These are phyloP conservation scores for Ensete glaucum DNA, from an alignment of 176 grass and related monocot species.

Conservation along the genomic window DNA sequence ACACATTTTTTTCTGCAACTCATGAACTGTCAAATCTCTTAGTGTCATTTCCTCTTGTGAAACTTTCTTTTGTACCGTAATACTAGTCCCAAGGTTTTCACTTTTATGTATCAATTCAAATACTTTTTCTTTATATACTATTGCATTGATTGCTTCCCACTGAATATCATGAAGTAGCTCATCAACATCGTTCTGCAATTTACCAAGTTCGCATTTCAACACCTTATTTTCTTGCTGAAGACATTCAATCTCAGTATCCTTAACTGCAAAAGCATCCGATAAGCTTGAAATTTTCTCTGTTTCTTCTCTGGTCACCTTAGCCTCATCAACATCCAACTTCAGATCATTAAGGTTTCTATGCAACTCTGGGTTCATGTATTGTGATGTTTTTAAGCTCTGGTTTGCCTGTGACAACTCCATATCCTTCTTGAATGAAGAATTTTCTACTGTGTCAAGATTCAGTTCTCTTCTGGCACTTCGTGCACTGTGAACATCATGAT, in stretches of 20 bases:
- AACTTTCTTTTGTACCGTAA: constrained; percentile 65
- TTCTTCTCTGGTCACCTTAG: neutral
- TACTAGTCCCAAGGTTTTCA: constrained; percentile 65
- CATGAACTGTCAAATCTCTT: constrained; percentile 56
- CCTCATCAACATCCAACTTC: constrained; percentile 15
- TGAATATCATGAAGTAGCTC: constrained; percentile 51
- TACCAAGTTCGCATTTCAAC: constrained; percentile 36
- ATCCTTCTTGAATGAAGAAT: constrained; percentile 26
- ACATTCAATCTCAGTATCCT: constrained; percentile 3
- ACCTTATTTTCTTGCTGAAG: constrained; percentile 39
- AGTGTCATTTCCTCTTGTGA: constrained; percentile 65
- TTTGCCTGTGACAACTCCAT: constrained; percentile 40
- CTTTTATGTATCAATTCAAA: constrained; percentile 54
- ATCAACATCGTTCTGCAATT: constrained; percentile 35
- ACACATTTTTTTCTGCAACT: constrained; percentile 61
- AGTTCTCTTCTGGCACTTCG: constrained; percentile 24
- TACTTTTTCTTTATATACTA: constrained; percentile 75
- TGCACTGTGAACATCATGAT: constrained; percentile 28
- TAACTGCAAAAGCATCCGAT: neutral
- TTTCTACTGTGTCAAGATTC: constrained; percentile 18
- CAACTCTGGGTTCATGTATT: constrained; percentile 24
- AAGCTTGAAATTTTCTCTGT: neutral
- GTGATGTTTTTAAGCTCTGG: constrained; percentile 28
- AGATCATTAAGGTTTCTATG: constrained; percentile 25
- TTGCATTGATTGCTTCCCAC: constrained; percentile 45